Evolutionary conservation across 1,284 basidiomycete genomes (phyloP), one percentile per base, ranked within the genome.

Genomic region (Microbotryum silenes-acaulis): DNA sequence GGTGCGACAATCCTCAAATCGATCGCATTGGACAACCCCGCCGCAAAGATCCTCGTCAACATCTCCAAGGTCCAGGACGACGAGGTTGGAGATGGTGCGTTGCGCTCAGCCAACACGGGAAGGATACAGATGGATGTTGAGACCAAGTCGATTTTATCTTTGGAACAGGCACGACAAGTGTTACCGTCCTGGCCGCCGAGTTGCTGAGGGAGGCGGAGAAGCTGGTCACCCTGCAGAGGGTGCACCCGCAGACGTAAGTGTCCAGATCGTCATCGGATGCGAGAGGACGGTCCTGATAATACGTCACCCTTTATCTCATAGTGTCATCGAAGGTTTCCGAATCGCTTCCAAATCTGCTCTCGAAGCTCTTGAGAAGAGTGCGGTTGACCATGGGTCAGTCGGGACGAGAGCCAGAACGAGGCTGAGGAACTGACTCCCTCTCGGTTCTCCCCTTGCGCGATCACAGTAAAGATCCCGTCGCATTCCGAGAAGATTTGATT

Each of bases 61-160:
- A 98, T 99, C 75, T 94, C 91, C n/a, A 98, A 99, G 76, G 93
- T 97, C 20, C 96, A 98, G 78, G 96, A 99, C 73, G 96, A 99
- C 75, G 96, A 99, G 78, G 87, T 99, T 52, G 96, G 96, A 20
- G 96, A 97, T 77, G 96, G 96, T 65, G 44, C 37, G 53, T 49
- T 31, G 25, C 1, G 1, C 20, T 14, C n/a, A 42, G 23, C 27
- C 20, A 6, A 48, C 16, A 18, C 51, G 23, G 3, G 42, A 27
- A 5, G 27, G 29, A 12, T 57, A 3, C 23, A 23, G 23, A 23
- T 27, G 3, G 27, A 27, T 27, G n/a, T 16, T 18, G 8, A 31
- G 6, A 21, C 6, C 9, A 27, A 14, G 27, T 29, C 16, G 42
- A 7, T 29, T 18, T 18, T 4, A 2, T 16, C 1, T 7, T 27